Evolutionary conservation across 2,329 filamentous ascomycete species (phyloP).

Genomic region (Decorospora gaudefroyi): DNA sequence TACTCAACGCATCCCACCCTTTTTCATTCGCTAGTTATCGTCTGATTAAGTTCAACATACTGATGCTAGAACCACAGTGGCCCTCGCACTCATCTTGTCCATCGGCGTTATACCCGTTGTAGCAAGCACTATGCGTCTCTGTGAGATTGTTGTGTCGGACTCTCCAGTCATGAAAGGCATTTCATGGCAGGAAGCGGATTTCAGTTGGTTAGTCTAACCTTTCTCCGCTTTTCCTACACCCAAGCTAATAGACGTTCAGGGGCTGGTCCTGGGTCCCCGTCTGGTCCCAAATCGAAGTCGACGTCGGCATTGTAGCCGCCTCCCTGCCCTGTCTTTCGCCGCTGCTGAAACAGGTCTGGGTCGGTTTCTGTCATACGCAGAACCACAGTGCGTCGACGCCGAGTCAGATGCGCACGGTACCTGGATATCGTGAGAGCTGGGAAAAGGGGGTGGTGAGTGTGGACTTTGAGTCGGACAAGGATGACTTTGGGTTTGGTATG

Average conservation of each 20-base stretch:
- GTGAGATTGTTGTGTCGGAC: slow-evolving; percentile 30
- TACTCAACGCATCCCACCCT: too few relatives aligned
- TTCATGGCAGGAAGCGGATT: slow-evolving; percentile 27
- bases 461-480: slow-evolving; percentile 2
- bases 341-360: slow-evolving; percentile 25
- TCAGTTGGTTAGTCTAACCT: slow-evolving; percentile 24
- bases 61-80: too few relatives aligned
- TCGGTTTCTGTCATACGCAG: background rate
- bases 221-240: background rate
- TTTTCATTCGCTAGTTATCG: too few relatives aligned
- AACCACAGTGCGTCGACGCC: slow-evolving; percentile 17
- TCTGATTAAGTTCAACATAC: too few relatives aligned
- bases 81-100: slow-evolving; percentile 33
- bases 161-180: slow-evolving; percentile 12
- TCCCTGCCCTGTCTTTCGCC: slow-evolving; percentile 35
- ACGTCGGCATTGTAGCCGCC: slow-evolving; percentile 35
- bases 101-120: slow-evolving; percentile 35
- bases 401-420: slow-evolving; percentile 21
- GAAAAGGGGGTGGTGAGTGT: slow-evolving; percentile 5
- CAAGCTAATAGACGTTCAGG: slow-evolving; percentile 14
- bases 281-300: slow-evolving; percentile 42
- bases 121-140: slow-evolving; percentile 35
- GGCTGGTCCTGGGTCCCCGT: slow-evolving; percentile 36
- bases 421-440: slow-evolving; percentile 22
- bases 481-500: slow-evolving; percentile 1